Evolutionary conservation across 192 early-diverging fungal species (phyloP).

Genomic region (Gonapodya prolifera): DNA sequence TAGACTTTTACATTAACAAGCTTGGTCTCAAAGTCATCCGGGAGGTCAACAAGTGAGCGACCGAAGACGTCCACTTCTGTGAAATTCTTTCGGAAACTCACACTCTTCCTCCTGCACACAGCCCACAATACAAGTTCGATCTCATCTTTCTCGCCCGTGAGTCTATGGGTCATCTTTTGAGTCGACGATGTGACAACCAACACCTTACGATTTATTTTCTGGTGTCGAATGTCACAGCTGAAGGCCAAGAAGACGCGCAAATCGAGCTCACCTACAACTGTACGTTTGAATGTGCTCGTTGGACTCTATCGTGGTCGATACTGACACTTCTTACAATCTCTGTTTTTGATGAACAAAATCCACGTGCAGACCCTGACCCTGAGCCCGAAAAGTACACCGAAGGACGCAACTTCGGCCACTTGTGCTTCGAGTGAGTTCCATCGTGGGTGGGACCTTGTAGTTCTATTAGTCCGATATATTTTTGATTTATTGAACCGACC

Average conservation of each 20-base stretch:
- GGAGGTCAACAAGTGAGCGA: no score
- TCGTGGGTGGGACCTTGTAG: not conserved
- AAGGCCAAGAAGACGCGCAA: not conserved
- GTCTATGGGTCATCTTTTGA: no score
- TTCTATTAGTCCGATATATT: no score
- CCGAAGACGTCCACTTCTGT: no score
- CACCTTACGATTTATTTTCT: no score
- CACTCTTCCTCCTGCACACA: no score
- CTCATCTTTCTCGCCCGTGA: not conserved
- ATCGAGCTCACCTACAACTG: not conserved
- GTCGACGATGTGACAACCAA: no score
- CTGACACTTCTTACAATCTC: no score
- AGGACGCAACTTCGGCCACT: not conserved
- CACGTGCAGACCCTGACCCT: not conserved
- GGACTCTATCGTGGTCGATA: not conserved
- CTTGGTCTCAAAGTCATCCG: slow-evolving; percentile 1
- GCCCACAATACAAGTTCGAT: not conserved
- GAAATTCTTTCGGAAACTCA: no score
- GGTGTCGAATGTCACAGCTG: no score
- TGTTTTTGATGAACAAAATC: no score
- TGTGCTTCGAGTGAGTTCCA: not conserved
- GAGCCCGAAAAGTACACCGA: not conserved
- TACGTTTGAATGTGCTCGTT: not conserved
- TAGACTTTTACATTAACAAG: not conserved
- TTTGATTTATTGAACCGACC: no score